Base-by-base conservation (phyloP, 331 rosid species). In the Prunus yedoensis region DNA sequence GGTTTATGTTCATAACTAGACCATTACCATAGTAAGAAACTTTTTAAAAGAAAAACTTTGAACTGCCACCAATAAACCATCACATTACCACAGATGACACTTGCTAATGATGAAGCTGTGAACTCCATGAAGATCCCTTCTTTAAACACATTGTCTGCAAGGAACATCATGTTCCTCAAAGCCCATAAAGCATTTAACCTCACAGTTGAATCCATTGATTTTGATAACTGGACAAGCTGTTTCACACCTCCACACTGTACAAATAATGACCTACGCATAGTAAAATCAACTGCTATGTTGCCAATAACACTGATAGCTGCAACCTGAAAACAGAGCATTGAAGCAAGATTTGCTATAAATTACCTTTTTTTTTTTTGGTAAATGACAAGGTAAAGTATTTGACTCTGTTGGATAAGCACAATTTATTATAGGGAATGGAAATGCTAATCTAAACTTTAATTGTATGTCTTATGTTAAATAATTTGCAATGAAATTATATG, bases 131-230 rank as follows among this genome's bases (percentile, higher is more conserved):
- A 81, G 65, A 92, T 78, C 67, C 69, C 77, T 84, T 89, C 87
- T 71, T 92, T 94, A 78, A 84, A 85, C 15, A 27, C 79, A 73
- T 77, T 79, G 81, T 94, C 93, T 0, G 93, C 87, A n/a, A 86
- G 96, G 84, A 92, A 94, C 88, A 82, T 58, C 83, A 88, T 80
- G 89, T 92, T 94, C 89, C 91, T 88, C 83, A 94, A 87, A 76
- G 93, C 97, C 93, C 93, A 74, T 68, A 94, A 80, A 66, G 99
- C 93, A 78, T 89, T 89, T 70, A 86, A 66, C 74, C 97, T 87
- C 76, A 89, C 62, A 70, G 80, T 84, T 13, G 94, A 77, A 85
- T 94, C 97, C 99, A 94, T 90, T 59, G 99, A 89, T 82, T 87
- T 90, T 35, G 97, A 83, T 79, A 92, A 86, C 68, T 83, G 93